Base-by-base conservation (phyloP, 192 early-diverging fungal species). In the Diversispora epigaea region DNA sequence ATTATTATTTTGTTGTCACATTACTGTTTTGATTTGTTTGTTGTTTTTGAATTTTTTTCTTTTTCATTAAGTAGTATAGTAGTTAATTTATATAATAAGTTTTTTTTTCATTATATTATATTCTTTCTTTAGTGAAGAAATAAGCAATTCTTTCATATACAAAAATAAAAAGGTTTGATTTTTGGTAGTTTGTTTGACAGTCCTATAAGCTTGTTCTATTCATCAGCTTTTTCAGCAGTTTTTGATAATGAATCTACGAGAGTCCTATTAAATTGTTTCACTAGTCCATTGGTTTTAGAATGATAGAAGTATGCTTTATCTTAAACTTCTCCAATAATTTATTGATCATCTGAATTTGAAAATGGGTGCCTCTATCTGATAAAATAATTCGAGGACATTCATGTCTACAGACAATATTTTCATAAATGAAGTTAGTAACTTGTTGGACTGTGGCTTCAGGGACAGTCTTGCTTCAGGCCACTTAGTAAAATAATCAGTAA, bases 401-500 rank as follows among this genome's bases (percentile, higher is more conserved):
- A 69, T 76, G 76, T 17, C 69, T 45, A 19, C 75, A 65, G 4
- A 77, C 47, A 21, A 78, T 54, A 66, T 81, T 71, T 58, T 81
- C 76, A 47, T 78, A 77, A 1, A 81, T 62, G 43, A 81, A 81
- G 0, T 54, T 71, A 0, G 65, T 71, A 43, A 76, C 64, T 2
- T 64, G 19, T 40, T 67, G 66, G 6, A 52, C 78, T 49, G 74
- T 73, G 0, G 77, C 73, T n/a, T 72, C 60, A 9, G 58, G 62
- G 1, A 82, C 2, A 3, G 80, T 76, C 0, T 60, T 19, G 73
- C 69, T 47, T 79, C 69, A 0, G 78, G 80, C 80, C 77, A 82
- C 45, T 77, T 77, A 6, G 78, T 82, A 0, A 61, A n/a, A 63
- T 79, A 82, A 32, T 82, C 80, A 1, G 78, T 76, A 0, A 76